A percentile compares a stretch with the other conserved stretches of the same genome.
These are phyloP conservation scores for Pythium biforme DNA, from an alignment of 352 stramenopile genomes.

Conservation along the genomic window DNA sequence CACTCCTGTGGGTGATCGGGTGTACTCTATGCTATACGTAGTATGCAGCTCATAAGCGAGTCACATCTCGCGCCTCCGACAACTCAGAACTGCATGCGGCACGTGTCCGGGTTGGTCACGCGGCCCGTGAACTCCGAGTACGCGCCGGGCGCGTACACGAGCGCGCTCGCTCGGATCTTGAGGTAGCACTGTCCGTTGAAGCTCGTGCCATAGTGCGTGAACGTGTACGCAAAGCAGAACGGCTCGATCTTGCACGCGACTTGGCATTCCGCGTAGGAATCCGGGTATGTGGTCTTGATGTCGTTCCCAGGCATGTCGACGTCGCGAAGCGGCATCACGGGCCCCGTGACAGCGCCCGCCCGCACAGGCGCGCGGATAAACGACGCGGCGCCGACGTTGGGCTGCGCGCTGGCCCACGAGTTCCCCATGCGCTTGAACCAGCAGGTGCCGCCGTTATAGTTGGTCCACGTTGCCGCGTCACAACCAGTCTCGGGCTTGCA, in stretches of 20 bases:
- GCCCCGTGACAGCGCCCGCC: background rate
- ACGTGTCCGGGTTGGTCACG: background rate
- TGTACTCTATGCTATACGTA: no score
- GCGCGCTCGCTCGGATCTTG: background rate
- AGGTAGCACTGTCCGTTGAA: background rate
- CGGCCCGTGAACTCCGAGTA: background rate
- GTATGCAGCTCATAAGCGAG: no score
- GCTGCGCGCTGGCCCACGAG: background rate
- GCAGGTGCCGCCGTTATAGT: conserved; percentile 9
- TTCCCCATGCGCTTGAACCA: background rate
- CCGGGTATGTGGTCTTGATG: background rate
- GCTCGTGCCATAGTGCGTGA: background rate
- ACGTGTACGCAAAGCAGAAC: background rate
- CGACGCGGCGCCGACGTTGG: background rate
- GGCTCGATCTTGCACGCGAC: background rate
- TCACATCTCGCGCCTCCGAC: no score
- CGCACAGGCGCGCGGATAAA: background rate
- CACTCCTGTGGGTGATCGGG: no score
- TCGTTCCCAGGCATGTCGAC: background rate
- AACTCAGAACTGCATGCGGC: background rate
- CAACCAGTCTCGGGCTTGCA: background rate
- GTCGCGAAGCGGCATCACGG: background rate
- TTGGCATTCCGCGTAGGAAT: background rate
- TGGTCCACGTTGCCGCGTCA: conserved; percentile 8
- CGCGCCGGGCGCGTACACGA: background rate